Conservation (phyloP, 2,329 filamentous ascomycete species). For the Blastomyces emzantsi region DNA sequence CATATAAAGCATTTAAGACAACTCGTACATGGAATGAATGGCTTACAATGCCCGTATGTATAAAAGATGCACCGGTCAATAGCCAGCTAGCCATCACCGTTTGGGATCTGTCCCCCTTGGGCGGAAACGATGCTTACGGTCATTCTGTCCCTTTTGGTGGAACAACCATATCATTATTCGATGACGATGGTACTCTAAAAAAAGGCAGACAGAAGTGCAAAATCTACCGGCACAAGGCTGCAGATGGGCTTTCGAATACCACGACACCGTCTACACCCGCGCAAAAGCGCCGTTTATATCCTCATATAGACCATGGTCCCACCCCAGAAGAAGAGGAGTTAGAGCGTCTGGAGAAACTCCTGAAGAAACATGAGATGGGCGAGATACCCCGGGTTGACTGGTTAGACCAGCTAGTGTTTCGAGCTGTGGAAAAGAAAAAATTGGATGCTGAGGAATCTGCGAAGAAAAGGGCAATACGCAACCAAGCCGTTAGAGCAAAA, state of each 20-base stretch:
- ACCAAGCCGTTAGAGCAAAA: constrained; percentile 29
- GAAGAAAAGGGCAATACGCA: constrained; percentile 43
- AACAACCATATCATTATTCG: constrained; percentile 86
- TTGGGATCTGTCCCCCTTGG: constrained; percentile 84
- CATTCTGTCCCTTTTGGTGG: constrained; percentile 89
- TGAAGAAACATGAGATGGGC: constrained; percentile 98
- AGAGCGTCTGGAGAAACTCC: constrained; percentile 75
- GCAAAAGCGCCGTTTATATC: constrained; percentile 46
- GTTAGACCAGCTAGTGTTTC: constrained; percentile 91
- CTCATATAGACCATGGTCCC: constrained; percentile 38
- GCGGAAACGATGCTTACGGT: constrained; percentile 57
- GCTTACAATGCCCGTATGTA: constrained; percentile 77
- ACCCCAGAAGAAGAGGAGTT: constrained; percentile 74
- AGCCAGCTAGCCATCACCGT: constrained; percentile 84
- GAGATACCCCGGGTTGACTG: constrained; percentile 89
- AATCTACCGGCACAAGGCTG: constrained; percentile 69
- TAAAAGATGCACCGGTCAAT: constrained; percentile 71
- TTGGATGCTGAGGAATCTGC: constrained; percentile 56
- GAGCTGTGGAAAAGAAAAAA: constrained; percentile 72
- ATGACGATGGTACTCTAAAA: constrained; percentile 79
- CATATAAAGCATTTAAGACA: constrained; percentile 81
- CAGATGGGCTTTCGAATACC: constrained; percentile 74
- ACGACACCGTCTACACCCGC: constrained; percentile 63
- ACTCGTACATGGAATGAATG: constrained; percentile 82
- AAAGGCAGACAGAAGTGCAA: constrained; percentile 90